Conservation (phyloP, 108 stramenopile species). For the Pseudonitzschia pungens region DNA sequence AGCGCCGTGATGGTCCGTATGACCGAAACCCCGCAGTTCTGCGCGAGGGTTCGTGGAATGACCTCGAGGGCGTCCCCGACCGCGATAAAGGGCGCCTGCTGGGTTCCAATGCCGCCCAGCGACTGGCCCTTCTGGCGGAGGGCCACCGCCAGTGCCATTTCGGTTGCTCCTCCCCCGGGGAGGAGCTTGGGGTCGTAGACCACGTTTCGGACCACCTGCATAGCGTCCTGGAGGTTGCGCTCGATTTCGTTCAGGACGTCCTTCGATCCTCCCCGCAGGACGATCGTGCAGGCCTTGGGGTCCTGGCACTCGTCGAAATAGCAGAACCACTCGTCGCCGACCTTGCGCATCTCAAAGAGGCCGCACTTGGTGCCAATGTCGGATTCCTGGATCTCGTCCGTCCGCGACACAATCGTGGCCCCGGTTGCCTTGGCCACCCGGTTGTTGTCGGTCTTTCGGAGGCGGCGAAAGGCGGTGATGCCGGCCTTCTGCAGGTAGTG, state of each 20-base stretch:
- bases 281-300: slow-evolving; percentile 98
- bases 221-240: slow-evolving; percentile 98
- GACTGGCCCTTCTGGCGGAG: slow-evolving; percentile 76
- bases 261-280: slow-evolving; percentile 98
- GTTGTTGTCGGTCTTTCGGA: slow-evolving; percentile 99
- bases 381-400: slow-evolving; percentile 97
- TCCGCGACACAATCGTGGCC: slow-evolving; percentile 96
- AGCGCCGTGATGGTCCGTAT: slow-evolving; percentile 97
- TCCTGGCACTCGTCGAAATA: slow-evolving; percentile 97
- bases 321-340: slow-evolving; percentile 97
- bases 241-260: slow-evolving; percentile 99
- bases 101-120: slow-evolving; percentile 82
- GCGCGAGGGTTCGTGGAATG: slow-evolving; percentile 97
- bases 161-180: slow-evolving; percentile 99
- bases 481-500: slow-evolving; percentile 99
- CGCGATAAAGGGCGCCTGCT: slow-evolving; percentile 95
- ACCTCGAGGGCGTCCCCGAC: slow-evolving; percentile 98
- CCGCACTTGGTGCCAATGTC: slow-evolving; percentile 99
- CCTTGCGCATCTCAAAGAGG: slow-evolving; percentile 98
- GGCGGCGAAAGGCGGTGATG: slow-evolving; percentile 96
- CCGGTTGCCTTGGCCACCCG: slow-evolving; percentile 97
- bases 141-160: slow-evolving; percentile 97
- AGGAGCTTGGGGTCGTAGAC: slow-evolving; percentile 95
- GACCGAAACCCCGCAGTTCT: slow-evolving; percentile 99
- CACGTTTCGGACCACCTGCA: slow-evolving; percentile 99